phyloP scores from a whole-genome alignment of 805 yeast species.

The Candida sanyiensis region DNA sequence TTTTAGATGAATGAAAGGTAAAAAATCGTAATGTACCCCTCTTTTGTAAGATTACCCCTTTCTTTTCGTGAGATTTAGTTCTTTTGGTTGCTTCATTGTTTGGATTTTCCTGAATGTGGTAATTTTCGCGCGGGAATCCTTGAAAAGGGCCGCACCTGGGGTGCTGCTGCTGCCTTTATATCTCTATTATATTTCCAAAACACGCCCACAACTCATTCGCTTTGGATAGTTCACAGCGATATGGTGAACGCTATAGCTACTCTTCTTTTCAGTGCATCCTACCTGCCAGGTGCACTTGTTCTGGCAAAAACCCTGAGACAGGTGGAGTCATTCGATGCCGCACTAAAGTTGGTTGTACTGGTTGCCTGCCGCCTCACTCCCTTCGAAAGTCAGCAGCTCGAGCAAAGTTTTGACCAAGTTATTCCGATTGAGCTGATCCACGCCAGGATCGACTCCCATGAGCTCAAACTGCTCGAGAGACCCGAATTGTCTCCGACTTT shows the following conservation, averaged over 20 bases:
- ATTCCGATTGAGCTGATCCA: constrained; percentile 24
- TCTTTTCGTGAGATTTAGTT: background rate
- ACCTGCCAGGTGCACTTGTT: constrained; percentile 54
- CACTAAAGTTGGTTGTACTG: constrained; percentile 20
- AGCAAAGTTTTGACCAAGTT: constrained; percentile 23
- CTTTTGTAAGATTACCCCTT: too few species aligned
- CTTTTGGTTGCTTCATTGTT: constrained; percentile 1
- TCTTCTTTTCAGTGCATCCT: constrained; percentile 43
- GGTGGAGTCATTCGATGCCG: constrained; percentile 1
- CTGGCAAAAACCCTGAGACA: constrained; percentile 36
- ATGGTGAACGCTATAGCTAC: constrained; percentile 38
- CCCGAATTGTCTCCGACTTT: constrained; percentile 49
- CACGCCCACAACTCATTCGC: too few species aligned
- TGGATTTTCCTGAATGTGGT: constrained; percentile 4
- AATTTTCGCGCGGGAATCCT: constrained; percentile 10
- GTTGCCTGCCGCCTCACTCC: constrained; percentile 17
- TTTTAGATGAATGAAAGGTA: constrained; percentile 4
- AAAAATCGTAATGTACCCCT: constrained; percentile 5
- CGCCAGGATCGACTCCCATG: constrained; percentile 20
- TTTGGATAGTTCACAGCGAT: too few species aligned
- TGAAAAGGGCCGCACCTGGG: too few species aligned
- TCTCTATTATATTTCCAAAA: background rate
- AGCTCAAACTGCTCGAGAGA: constrained; percentile 35
- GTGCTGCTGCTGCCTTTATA: background rate
- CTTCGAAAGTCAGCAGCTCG: constrained; percentile 12